These are phyloP conservation scores for Neurospora cerealis DNA, from an alignment of 495 filamentous ascomycete genomes.

Conservation along the genomic window DNA sequence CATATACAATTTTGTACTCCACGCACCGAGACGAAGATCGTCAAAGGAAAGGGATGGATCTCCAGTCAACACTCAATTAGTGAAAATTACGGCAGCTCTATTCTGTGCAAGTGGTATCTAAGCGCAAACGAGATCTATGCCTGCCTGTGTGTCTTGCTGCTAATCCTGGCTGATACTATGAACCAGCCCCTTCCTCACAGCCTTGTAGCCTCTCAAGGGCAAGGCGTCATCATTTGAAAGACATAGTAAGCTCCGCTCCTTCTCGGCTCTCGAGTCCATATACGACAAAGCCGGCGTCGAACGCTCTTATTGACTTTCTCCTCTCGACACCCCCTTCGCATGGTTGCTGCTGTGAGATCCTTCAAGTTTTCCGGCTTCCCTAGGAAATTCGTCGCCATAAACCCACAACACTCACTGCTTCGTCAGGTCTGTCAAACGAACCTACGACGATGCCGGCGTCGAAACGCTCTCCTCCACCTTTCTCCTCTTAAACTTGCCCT, in stretches of 20 bases:
- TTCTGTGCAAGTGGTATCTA: not conserved
- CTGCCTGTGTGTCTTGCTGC: not conserved
- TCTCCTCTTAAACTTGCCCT: slow-evolving; percentile 60
- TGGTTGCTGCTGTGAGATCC: too few relatives aligned
- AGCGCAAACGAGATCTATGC: not conserved
- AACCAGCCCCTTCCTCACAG: not conserved
- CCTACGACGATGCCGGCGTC: slow-evolving; percentile 6
- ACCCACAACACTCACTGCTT: too few relatives aligned
- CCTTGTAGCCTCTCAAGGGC: not conserved
- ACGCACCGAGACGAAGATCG: not conserved
- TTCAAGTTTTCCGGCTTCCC: not conserved
- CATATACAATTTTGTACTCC: not conserved
- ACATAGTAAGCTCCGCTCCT: not conserved
- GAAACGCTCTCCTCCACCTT: slow-evolving; percentile 36
- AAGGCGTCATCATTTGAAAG: not conserved
- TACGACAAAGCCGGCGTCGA: not conserved
- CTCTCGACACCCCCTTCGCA: not conserved
- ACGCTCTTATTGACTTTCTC: not conserved
- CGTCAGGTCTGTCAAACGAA: too few relatives aligned
- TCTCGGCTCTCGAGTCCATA: not conserved
- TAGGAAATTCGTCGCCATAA: too few relatives aligned
- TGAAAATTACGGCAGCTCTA: not conserved
- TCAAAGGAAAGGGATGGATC: not conserved
- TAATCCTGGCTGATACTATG: not conserved
- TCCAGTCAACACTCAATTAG: not conserved